phyloP scores from a whole-genome alignment of 1,284 basidiomycete genomes.

The Cutaneotrichosporon sp. region DNA sequence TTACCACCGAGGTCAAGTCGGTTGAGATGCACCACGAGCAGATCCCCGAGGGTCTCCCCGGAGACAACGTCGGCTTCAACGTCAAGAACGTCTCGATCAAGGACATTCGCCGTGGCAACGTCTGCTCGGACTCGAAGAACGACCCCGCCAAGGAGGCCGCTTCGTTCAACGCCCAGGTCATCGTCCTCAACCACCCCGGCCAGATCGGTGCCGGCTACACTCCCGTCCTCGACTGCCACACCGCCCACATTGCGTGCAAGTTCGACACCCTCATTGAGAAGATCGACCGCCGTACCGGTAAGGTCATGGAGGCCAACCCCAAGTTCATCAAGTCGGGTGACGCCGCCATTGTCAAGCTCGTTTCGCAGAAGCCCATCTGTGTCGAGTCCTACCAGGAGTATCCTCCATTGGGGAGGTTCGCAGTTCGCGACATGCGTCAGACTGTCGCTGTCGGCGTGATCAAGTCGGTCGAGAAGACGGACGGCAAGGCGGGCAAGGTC shows the following conservation, averaged over 20 bases:
- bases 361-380: slow-evolving; percentile 67
- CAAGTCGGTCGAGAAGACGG: slow-evolving; percentile 77
- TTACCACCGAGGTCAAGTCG: slow-evolving; percentile 82
- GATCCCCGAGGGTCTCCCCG: slow-evolving; percentile 89
- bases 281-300: slow-evolving; percentile 95
- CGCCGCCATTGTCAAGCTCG: slow-evolving; percentile 92
- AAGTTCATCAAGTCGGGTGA: slow-evolving; percentile 95
- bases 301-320: slow-evolving; percentile 63
- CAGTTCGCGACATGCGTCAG: slow-evolving; percentile 97
- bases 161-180: slow-evolving; percentile 99
- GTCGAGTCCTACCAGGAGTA: slow-evolving; percentile 97
- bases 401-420: slow-evolving; percentile 91
- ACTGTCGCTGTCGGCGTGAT: slow-evolving; percentile 97
- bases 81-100: slow-evolving; percentile 99
- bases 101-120: slow-evolving; percentile 99
- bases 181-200: slow-evolving; percentile 99
- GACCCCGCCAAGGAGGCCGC: slow-evolving; percentile 99
- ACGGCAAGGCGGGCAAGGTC: slow-evolving; percentile 72
- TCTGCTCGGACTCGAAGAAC: slow-evolving; percentile 99
- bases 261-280: slow-evolving; percentile 97
- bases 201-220: slow-evolving; percentile 85
- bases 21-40: slow-evolving; percentile 99
- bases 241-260: slow-evolving; percentile 99
- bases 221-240: slow-evolving; percentile 99
- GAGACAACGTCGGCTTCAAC: slow-evolving; percentile 83